Percentiles rank a stretch among this genome's conserved stretches.
These are phyloP conservation scores for Fusarium chaquense DNA, from an alignment of 2,329 filamentous ascomycete genomes.

Conservation along the genomic window DNA sequence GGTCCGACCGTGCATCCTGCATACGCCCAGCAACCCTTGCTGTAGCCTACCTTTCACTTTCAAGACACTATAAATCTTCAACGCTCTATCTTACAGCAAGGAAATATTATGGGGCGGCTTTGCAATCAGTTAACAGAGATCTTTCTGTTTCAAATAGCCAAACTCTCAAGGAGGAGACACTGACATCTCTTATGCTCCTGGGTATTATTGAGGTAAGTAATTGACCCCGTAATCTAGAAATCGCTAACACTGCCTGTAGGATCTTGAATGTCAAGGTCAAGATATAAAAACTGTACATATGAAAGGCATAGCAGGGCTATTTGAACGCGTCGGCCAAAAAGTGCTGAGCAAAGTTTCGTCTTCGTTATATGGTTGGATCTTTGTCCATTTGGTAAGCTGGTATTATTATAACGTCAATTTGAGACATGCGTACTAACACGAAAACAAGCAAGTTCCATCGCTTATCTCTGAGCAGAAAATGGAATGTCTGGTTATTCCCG, in stretches of 20 bases:
- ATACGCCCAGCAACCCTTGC: slow-evolving; percentile 23
- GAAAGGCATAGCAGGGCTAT: slow-evolving; percentile 24
- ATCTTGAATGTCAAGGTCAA: slow-evolving; percentile 32
- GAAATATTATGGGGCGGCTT: slow-evolving; percentile 20
- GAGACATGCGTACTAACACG: not conserved
- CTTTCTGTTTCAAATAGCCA: slow-evolving; percentile 10
- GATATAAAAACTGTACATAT: slow-evolving; percentile 28
- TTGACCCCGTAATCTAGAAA: not conserved
- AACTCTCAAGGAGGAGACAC: slow-evolving; percentile 26
- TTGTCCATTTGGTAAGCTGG: slow-evolving; percentile 22
- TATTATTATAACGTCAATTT: not conserved
- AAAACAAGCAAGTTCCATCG: slow-evolving; percentile 25
- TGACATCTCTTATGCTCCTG: slow-evolving; percentile 29
- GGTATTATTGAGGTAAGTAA: slow-evolving; percentile 27
- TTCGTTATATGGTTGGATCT: slow-evolving; percentile 22
- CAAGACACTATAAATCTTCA: slow-evolving; percentile 31
- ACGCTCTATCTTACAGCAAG: slow-evolving; percentile 19
- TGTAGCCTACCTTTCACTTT: slow-evolving; percentile 26
- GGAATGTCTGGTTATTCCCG: slow-evolving; percentile 22
- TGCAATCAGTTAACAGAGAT: slow-evolving; percentile 26
- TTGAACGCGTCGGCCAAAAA: slow-evolving; percentile 21
- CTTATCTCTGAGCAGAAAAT: slow-evolving; percentile 9
- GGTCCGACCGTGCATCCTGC: slow-evolving; percentile 12
- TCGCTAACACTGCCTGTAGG: slow-evolving; percentile 13
- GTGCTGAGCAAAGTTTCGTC: slow-evolving; percentile 9